Conservation (phyloP, 169 alveolate genomes). For the Cyclospora cayetanensis region DNA sequence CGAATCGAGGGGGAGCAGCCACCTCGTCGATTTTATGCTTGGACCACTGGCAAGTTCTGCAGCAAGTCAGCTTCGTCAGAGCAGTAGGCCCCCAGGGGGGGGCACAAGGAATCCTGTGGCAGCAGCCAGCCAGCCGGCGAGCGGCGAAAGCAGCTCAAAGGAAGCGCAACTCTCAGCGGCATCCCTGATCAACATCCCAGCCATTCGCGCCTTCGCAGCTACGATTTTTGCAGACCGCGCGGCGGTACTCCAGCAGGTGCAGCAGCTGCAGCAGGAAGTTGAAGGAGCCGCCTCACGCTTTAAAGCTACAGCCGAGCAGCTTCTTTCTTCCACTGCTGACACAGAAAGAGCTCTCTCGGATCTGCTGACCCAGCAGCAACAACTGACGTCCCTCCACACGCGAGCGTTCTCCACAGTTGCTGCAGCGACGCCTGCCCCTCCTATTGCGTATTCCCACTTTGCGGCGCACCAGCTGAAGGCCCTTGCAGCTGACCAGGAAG, state of each 20-base stretch:
- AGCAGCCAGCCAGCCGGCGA: background rate
- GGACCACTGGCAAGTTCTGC: no score
- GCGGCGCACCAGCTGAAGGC: slow-evolving; percentile 21
- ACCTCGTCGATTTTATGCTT: no score
- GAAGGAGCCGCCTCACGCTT: background rate
- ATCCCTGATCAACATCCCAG: background rate
- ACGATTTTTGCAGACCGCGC: slow-evolving; percentile 46
- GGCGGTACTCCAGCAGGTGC: slow-evolving; percentile 40
- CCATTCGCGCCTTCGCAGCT: slow-evolving; percentile 31
- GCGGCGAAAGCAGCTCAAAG: no score
- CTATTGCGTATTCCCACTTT: slow-evolving; percentile 33
- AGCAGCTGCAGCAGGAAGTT: slow-evolving; percentile 43
- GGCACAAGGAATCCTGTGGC: background rate
- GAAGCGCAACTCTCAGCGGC: background rate
- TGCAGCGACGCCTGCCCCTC: slow-evolving; percentile 31
- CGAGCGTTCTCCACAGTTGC: slow-evolving; percentile 34
- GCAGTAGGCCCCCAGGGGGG: no score
- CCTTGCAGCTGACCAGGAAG: slow-evolving; percentile 54
- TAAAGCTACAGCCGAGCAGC: background rate
- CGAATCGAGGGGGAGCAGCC: no score
- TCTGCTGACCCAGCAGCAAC: slow-evolving; percentile 31
- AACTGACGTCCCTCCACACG: slow-evolving; percentile 22
- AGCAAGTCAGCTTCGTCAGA: no score
- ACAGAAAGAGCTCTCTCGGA: background rate
- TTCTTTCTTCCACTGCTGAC: slow-evolving; percentile 41